Conservation (phyloP, 768 basidiomycete genomes). For the Rhodotorula taiwanensis region DNA sequence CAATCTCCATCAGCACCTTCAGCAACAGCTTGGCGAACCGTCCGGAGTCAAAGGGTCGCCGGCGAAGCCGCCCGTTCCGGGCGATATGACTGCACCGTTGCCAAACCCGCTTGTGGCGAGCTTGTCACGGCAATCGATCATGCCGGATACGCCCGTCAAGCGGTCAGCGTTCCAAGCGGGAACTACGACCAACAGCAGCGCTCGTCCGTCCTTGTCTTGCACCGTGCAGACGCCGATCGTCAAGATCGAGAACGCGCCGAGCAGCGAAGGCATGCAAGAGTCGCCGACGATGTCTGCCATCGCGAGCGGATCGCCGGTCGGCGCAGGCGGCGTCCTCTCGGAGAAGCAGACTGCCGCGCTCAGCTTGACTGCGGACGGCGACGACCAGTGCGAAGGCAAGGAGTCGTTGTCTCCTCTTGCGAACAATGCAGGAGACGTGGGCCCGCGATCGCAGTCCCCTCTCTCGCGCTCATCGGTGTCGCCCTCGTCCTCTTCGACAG, state of each 20-base stretch:
- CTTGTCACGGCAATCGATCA: slow-evolving; percentile 25
- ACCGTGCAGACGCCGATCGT: slow-evolving; percentile 3
- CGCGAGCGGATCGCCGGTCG: slow-evolving; percentile 26
- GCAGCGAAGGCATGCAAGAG: not conserved
- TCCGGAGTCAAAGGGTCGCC: slow-evolving; percentile 29
- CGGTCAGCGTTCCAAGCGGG: slow-evolving; percentile 16
- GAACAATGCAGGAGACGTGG: not conserved
- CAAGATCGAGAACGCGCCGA: not conserved
- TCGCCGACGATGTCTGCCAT: slow-evolving; percentile 12
- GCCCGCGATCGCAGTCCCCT: slow-evolving; percentile 2
- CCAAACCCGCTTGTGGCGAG: slow-evolving; percentile 18
- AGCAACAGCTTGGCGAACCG: slow-evolving; percentile 26
- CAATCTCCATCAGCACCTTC: slow-evolving; percentile 32
- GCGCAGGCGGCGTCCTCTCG: slow-evolving; percentile 10
- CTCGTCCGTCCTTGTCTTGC: not conserved
- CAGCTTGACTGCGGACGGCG: slow-evolving; percentile 3
- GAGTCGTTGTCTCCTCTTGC: slow-evolving; percentile 19
- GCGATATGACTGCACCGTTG: not conserved
- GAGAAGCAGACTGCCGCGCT: slow-evolving; percentile 9
- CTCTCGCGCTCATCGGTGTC: slow-evolving; percentile 2
- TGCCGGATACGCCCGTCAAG: slow-evolving; percentile 45
- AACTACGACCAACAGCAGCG: not conserved
- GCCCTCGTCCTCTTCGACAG: not conserved
- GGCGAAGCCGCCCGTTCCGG: slow-evolving; percentile 9
- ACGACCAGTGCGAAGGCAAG: not conserved